phyloP scores from a whole-genome alignment of 73 alveolate species.

The Durusdinium trenchii region DNA sequence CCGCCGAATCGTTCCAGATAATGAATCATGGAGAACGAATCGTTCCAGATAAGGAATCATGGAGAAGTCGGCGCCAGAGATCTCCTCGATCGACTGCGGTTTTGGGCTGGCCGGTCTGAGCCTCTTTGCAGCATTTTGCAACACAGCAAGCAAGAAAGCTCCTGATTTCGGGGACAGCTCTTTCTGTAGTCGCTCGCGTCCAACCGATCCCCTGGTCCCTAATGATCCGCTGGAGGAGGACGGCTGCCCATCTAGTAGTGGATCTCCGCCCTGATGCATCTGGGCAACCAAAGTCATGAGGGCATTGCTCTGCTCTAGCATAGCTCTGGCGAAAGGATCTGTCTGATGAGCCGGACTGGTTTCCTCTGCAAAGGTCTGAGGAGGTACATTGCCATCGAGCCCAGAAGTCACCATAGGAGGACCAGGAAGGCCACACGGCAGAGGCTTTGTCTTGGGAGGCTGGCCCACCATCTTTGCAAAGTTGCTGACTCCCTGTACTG shows the following conservation, averaged over 20 bases:
- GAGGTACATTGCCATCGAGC: not conserved
- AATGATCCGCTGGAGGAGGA: not conserved
- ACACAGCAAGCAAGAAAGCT: not conserved
- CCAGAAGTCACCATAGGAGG: not conserved
- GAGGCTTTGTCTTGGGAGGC: not conserved
- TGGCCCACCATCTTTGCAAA: not conserved
- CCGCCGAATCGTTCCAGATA: constrained; percentile 23
- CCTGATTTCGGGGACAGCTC: not conserved
- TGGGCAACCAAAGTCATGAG: not conserved
- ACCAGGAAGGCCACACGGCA: not conserved
- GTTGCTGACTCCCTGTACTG: not conserved
- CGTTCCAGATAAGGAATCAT: not conserved
- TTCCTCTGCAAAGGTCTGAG: not conserved
- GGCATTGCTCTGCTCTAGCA: constrained; percentile 10
- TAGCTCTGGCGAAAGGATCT: not conserved
- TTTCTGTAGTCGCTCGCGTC: not conserved
- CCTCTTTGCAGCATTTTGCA: not conserved
- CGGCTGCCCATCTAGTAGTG: not conserved
- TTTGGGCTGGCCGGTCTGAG: not conserved
- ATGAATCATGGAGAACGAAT: not conserved
- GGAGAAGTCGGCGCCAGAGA: not conserved
- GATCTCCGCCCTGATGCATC: not conserved
- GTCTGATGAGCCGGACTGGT: not conserved
- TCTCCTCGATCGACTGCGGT: not conserved
- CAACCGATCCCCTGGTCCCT: not conserved